Conservation (phyloP, 768 basidiomycete species). For the Gloeophyllum trabeum region DNA sequence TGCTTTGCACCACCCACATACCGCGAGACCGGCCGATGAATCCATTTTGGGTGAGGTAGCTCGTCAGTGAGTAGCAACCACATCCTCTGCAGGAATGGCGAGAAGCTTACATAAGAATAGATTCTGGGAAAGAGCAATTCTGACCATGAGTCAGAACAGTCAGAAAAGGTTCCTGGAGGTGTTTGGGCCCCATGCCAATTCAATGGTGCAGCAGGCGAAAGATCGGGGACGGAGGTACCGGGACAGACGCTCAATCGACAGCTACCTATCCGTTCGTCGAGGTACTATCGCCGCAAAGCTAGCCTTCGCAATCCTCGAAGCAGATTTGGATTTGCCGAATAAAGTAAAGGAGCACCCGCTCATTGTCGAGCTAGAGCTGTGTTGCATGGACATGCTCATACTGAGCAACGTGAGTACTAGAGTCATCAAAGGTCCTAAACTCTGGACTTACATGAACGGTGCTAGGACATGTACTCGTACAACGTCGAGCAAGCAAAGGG, state of each 20-base stretch:
- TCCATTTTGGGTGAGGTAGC: conserved; percentile 2
- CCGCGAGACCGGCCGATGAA: conserved; percentile 5
- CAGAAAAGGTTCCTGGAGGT: conserved; percentile 20
- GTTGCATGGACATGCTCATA: conserved; percentile 30
- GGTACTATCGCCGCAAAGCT: conserved; percentile 43
- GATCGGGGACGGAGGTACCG: conserved; percentile 15
- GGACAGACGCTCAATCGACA: conserved; percentile 37
- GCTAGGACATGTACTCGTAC: conserved; percentile 31
- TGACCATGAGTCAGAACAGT: too few relatives aligned
- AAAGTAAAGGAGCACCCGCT: conserved; percentile 38
- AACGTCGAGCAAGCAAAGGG: conserved; percentile 27
- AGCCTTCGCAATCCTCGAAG: conserved; percentile 42
- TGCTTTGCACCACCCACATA: conserved; percentile 8
- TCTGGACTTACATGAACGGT: too few relatives aligned
- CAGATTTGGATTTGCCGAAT: conserved; percentile 42
- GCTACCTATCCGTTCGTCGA: conserved; percentile 40
- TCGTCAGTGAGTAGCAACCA: not conserved
- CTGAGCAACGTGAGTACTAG: conserved; percentile 32
- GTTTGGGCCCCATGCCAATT: conserved; percentile 18
- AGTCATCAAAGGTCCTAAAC: too few relatives aligned
- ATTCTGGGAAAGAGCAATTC: too few relatives aligned
- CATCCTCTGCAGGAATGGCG: too few relatives aligned
- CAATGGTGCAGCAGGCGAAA: conserved; percentile 19
- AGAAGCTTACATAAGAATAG: too few relatives aligned
- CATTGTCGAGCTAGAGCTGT: conserved; percentile 12